Base-by-base conservation (phyloP, 1,139 yeast species). In the Debaryomycetaceae sp. region DNA sequence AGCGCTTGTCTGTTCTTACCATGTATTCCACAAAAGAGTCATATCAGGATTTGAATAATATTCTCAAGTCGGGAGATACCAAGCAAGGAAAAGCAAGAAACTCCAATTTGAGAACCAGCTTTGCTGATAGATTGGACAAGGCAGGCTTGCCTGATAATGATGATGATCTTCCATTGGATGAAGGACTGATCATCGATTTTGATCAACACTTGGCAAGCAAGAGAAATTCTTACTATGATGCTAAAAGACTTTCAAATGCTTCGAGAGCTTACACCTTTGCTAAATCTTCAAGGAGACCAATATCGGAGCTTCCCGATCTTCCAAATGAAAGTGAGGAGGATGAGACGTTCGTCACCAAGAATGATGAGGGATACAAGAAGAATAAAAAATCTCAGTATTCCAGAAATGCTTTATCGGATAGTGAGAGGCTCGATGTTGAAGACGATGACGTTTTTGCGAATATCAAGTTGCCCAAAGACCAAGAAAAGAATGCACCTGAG, bases 1-100 rank as follows among this genome's bases (percentile, higher is more conserved):
- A 83, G 64, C 75, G 93, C 56, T 68, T 84, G 42, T 83, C 89
- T 20, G 86, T 84, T 8, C 63, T 85, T 43, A 83, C 90, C 0
- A 69, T 84, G 65, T 82, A 83, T 53, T 84, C 90, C 1, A 81
- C 90, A 3, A 82, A 76, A 50, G 81, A 76, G 45, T 82, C 89
- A 0, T 84, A 78, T 54, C 76, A 76, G 38, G 84, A 84, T 57
- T 70, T 84, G 58, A 80, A 77, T 45, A 74, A 81, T 7, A 75
- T 80, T 42, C 62, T 83, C 50, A 73, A 72, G 41, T 22, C 27
- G 13, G 41, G 29, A 5, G 62, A 62, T n/a, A 64, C 63, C 6
- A 63, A 65, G 37, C 63, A 59, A 24, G 59, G 59, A 49, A 59
- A 49, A 31, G 49, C 55, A 48, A 46, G 49, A 1, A 52, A 53